A percentile compares a stretch with the other conserved stretches of the same genome.
phyloP scores from a whole-genome alignment of 2,329 filamentous ascomycete species.

The Byssochlamys sp. region DNA sequence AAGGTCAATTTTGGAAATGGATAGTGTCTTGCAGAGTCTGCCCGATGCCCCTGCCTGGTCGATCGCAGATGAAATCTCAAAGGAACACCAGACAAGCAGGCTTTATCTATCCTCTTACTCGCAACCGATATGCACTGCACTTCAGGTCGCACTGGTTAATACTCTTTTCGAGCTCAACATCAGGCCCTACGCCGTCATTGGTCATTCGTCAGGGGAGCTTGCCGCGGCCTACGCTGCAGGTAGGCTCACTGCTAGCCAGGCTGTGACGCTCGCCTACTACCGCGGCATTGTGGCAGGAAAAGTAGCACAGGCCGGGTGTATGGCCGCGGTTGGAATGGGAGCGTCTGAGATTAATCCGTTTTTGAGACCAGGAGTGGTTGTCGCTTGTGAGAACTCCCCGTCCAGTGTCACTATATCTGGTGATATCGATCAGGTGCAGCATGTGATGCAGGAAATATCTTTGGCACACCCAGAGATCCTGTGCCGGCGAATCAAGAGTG shows the following conservation, averaged over 20 bases:
- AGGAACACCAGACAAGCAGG: conserved; percentile 1
- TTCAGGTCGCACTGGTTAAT: conserved; percentile 41
- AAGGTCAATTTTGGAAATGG: conserved; percentile 1
- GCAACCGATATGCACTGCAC: conserved; percentile 27
- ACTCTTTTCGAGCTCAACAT: conserved; percentile 37
- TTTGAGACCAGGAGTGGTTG: too few relatives aligned
- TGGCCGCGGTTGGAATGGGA: too few relatives aligned
- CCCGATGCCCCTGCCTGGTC: conserved; percentile 9
- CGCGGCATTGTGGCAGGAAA: too few relatives aligned
- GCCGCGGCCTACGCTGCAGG: conserved; percentile 40
- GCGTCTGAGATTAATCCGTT: too few relatives aligned
- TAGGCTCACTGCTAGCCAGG: conserved; percentile 17
- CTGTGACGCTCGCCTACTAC: too few relatives aligned
- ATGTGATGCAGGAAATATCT: too few relatives aligned
- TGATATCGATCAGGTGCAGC: too few relatives aligned
- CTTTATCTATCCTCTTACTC: conserved; percentile 6
- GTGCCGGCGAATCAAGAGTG: too few relatives aligned
- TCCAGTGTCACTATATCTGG: too few relatives aligned
- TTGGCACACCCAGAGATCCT: too few relatives aligned
- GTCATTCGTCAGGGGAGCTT: conserved; percentile 44
- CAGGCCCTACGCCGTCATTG: conserved; percentile 30
- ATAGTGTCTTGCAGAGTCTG: conserved; percentile 5
- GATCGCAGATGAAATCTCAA: conserved; percentile 5
- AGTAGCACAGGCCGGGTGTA: too few relatives aligned
- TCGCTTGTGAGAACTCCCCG: too few relatives aligned